Percentiles rank a stretch among this genome's conserved stretches.
These are phyloP conservation scores for Hirschfeldia incana DNA, from an alignment of 345 rosid species.

Conservation along the genomic window DNA sequence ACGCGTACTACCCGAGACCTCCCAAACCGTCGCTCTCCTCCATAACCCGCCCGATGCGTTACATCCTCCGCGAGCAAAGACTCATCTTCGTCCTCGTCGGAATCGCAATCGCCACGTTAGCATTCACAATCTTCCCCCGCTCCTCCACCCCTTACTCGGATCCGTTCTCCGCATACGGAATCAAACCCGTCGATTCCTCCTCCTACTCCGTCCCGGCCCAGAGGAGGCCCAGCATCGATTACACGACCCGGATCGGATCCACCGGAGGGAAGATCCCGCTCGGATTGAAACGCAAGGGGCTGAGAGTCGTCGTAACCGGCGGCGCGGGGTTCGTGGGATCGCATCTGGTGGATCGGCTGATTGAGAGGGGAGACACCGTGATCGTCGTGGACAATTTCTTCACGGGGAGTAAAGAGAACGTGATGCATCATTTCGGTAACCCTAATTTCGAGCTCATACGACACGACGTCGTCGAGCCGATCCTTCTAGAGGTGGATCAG, in stretches of 20 bases:
- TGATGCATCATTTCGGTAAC: constrained; percentile 72
- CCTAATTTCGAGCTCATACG: constrained; percentile 75
- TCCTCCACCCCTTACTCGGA: constrained; percentile 5
- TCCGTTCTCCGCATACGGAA: constrained; percentile 33
- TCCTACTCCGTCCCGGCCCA: constrained; percentile 33
- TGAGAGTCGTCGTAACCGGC: constrained; percentile 74
- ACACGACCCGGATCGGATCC: constrained; percentile 31
- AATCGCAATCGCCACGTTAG: constrained; percentile 56
- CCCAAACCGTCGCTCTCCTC: constrained; percentile 66
- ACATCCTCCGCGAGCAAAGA: constrained; percentile 55
- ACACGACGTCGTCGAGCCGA: constrained; percentile 82
- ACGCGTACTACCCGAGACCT: constrained; percentile 83
- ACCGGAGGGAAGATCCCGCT: constrained; percentile 55
- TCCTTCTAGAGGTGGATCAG: constrained; percentile 87
- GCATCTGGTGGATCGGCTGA: constrained; percentile 85
- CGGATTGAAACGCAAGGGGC: constrained; percentile 54
- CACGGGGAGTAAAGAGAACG: constrained; percentile 74
- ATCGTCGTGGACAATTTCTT: constrained; percentile 81
- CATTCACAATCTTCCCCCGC: constrained; percentile 52
- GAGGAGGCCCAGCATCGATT: constrained; percentile 32
- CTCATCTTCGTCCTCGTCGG: constrained; percentile 59
- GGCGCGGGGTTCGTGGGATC: constrained; percentile 93
- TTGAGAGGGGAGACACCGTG: constrained; percentile 72
- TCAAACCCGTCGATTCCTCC: constrained; percentile 21
- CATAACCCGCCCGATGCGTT: constrained; percentile 53